These are phyloP conservation scores for Marsdenia floribunda DNA, from an alignment of 257 asterid species.

Conservation along the genomic window DNA sequence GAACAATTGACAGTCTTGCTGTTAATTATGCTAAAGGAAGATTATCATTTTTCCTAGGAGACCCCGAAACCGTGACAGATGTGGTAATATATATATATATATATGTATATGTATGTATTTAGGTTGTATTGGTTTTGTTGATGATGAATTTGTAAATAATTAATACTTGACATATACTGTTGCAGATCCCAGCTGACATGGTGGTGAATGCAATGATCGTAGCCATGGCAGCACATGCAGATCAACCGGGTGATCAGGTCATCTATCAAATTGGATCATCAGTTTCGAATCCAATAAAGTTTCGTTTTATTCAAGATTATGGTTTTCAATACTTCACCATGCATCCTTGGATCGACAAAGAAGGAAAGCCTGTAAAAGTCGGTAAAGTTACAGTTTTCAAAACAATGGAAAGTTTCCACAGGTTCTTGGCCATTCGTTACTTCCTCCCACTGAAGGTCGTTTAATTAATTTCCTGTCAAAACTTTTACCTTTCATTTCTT, in stretches of 20 bases:
- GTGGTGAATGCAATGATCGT: constrained; percentile 83
- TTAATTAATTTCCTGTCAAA: too few species aligned
- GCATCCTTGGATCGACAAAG: constrained; percentile 74
- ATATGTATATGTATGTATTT: too few species aligned
- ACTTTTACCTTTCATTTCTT: background rate
- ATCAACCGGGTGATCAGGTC: constrained; percentile 29
- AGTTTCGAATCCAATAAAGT: constrained; percentile 55
- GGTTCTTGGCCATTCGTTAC: constrained; percentile 55
- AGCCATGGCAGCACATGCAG: constrained; percentile 60
- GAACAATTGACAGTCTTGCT: constrained; percentile 81
- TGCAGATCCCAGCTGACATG: constrained; percentile 94
- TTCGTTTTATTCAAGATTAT: constrained; percentile 34
- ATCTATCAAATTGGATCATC: constrained; percentile 84
- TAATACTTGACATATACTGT: too few species aligned
- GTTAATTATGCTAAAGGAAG: constrained; percentile 89
- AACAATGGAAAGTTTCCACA: constrained; percentile 59
- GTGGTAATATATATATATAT: constrained; percentile 36
- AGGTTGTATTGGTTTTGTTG: background rate
- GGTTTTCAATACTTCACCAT: constrained; percentile 45
- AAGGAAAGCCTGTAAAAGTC: constrained; percentile 67
- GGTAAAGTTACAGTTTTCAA: constrained; percentile 46
- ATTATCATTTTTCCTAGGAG: constrained; percentile 55
- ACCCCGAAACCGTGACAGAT: constrained; percentile 57
- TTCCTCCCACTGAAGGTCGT: constrained; percentile 75
- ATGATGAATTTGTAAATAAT: background rate